These are phyloP conservation scores for Chaetomium sp. DNA, from an alignment of 2,329 filamentous ascomycete species.

Conservation along the genomic window DNA sequence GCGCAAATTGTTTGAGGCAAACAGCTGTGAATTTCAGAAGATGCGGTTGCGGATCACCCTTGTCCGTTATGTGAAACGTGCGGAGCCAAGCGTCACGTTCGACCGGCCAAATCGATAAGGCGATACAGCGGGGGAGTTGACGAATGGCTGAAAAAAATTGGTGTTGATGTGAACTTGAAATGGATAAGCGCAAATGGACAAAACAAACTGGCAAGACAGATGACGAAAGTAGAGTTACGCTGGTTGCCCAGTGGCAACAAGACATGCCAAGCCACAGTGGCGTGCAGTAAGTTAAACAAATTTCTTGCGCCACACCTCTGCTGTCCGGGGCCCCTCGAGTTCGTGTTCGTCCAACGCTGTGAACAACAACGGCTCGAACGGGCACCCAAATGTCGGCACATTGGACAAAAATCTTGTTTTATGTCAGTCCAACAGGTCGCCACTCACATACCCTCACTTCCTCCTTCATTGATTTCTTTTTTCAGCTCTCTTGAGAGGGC, in stretches of 20 bases:
- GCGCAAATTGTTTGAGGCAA: background rate
- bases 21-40: conserved; percentile 1
- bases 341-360: too few species aligned
- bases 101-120: conserved; percentile 6
- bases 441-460: too few species aligned
- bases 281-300: background rate
- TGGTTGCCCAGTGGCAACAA: conserved; percentile 23
- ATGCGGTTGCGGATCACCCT: background rate
- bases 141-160: conserved; percentile 4
- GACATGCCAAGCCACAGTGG: conserved; percentile 5
- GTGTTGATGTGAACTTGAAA: conserved; percentile 6
- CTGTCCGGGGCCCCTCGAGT: too few species aligned
- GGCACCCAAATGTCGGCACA: too few species aligned
- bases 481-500: too few species aligned
- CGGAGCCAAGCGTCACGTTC: too few species aligned
- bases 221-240: conserved; percentile 17
- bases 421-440: too few species aligned
- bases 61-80: background rate
- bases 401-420: too few species aligned
- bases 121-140: background rate
- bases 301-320: background rate
- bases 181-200: conserved; percentile 8
- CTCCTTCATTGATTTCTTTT: too few species aligned
- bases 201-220: conserved; percentile 14
- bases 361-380: too few species aligned